Base-by-base conservation (phyloP, 352 stramenopile species). In the Pilasporangium apinafurcum region DNA sequence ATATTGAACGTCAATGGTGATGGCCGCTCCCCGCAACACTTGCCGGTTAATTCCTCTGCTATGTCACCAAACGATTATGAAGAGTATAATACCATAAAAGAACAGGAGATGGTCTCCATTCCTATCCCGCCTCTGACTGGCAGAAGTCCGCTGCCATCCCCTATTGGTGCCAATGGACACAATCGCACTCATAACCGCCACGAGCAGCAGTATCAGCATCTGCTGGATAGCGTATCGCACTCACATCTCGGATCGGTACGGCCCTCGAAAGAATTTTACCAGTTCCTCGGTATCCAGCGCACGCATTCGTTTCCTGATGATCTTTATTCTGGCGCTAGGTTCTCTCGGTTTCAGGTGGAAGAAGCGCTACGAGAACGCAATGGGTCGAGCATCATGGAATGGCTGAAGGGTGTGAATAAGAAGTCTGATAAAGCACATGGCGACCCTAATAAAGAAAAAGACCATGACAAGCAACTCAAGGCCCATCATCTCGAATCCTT, bases 401-500 rank as follows among this genome's bases (percentile, higher is more conserved):
- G 78, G 78, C 63, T 91, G 17, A 53, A 78, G 37, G 59, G 53
- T 44, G n/a, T n/a, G n/a, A n/a, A n/a, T n/a, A n/a, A n/a, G n/a
- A n/a, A n/a, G n/a, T n/a, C n/a, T n/a, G n/a, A n/a, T n/a, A 70
- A 60, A 39, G 61, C 62, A 25, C 42, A 73, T 29, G 61, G 55
- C 33, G 53, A 53, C 10, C 9, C 37, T 16, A 12, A 22, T 7
- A 61, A 65, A 44, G 57, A 58, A 21, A 40, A 55, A 5, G 78
- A 90, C 60, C 45, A 78, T 22, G 68, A 87, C 26, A 93, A 93
- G 48, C 64, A 74, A 10, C 45, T 72, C 45, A 92, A 92, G 57
- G 81, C 81, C 22, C 81, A 94, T 56, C 82, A 94, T 36, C 73
- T 88, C 18, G 82, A 94, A 52, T 87, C 69, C 9, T 94, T 70